These are phyloP conservation scores for Clarkia xantiana DNA, from an alignment of 345 rosid genomes.

Conservation along the genomic window DNA sequence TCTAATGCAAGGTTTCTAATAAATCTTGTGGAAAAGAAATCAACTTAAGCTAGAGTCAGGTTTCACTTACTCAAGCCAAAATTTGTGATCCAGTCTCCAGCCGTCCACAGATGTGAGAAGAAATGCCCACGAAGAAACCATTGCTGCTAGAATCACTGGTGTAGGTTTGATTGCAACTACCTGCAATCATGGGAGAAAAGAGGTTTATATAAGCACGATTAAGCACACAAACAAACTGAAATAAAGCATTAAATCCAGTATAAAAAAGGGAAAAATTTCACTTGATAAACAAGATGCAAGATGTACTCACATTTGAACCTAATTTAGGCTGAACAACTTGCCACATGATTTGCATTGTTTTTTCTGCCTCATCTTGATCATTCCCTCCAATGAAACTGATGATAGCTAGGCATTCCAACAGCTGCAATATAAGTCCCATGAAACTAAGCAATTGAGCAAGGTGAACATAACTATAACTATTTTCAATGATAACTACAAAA, in stretches of 20 bases:
- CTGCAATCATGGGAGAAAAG: slow-evolving; percentile 17
- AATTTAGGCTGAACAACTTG: slow-evolving; percentile 74
- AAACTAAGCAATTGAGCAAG: neutral
- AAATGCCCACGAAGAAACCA: slow-evolving; percentile 89
- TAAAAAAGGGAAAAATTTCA: too few relatives aligned
- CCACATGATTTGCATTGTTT: slow-evolving; percentile 80
- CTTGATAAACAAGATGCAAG: neutral
- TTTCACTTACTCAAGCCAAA: slow-evolving; percentile 67
- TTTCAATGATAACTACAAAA: too few relatives aligned
- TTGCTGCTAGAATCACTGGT: slow-evolving; percentile 40
- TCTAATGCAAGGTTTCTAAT: too few relatives aligned
- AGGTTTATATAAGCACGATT: neutral
- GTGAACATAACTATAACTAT: neutral
- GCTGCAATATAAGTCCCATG: slow-evolving; percentile 19
- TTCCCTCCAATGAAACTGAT: slow-evolving; percentile 66
- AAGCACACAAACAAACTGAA: too few relatives aligned
- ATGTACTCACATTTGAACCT: slow-evolving; percentile 57
- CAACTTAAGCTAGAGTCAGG: too few relatives aligned
- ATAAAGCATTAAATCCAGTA: too few relatives aligned
- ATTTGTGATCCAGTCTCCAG: slow-evolving; percentile 43
- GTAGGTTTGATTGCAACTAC: slow-evolving; percentile 57
- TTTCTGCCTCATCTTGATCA: slow-evolving; percentile 59
- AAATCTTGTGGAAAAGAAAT: too few relatives aligned
- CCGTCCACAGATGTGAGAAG: slow-evolving; percentile 57
- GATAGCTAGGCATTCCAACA: slow-evolving; percentile 74